Evolutionary conservation across 495 filamentous ascomycete species (phyloP), one percentile per base, ranked within the genome.

Genomic region (Staphylotrichum longicolle): DNA sequence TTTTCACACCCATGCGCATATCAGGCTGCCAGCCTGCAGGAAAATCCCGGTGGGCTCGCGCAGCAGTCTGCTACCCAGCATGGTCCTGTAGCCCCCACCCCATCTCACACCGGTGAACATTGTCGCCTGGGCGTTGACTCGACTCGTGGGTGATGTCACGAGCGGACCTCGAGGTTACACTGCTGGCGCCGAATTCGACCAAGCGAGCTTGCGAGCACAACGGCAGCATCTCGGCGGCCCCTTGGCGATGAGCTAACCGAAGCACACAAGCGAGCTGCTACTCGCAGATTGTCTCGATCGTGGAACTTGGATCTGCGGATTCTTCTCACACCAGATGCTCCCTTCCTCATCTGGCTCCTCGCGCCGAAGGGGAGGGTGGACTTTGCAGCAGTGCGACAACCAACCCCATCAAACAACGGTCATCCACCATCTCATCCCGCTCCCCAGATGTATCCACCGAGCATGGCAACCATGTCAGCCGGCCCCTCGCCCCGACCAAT

Each of bases 221-320:
- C 5, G 52, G 40, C 4, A 12, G 49, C 41, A 20, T 50, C 54
- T 46, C 42, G 39, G 37, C 52, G 30, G 3, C 30, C 27, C 7
- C 5, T 56, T 30, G 30, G 41, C 46, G 54, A 45, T 15, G 30
- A 35, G 41, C 30, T 56, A 45, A 14, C 40, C 52, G 52, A 54
- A 42, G 52, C 20, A 42, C 52, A 54, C 37, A 54, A 54, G 52
- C 52, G 52, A 54, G 52, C 15, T n/a, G 37, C 6, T 9, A 27
- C 33, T 7, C 35, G n/a, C 52, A 4, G 5, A 30, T 54, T 15
- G 33, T 41, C 52, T 30, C 35, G 20, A 39, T 40, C 49, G 33
- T 35, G 12, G 33, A 34, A 40, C 50, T 20, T n/a, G 14, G 50
- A 53, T 27, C 35, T 40, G 50, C 14, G 45, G 1, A 30, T 20